phyloP scores from a whole-genome alignment of 306 rosid species.

The Lagenaria siceraria region DNA sequence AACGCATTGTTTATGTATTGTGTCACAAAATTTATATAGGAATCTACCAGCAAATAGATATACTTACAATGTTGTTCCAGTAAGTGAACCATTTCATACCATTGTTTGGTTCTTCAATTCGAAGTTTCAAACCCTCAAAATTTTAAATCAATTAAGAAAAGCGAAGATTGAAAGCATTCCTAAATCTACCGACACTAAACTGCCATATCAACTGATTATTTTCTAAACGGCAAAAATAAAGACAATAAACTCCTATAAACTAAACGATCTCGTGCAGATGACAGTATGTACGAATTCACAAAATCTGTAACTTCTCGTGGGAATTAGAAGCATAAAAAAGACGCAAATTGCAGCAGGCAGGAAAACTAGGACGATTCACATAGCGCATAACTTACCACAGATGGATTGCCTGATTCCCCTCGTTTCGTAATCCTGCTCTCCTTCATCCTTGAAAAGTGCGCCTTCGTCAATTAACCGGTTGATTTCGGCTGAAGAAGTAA shows the following conservation, averaged over 20 bases:
- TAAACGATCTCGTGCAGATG: neutral
- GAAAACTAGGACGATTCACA: neutral
- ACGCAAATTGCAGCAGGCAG: neutral
- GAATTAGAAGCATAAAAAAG: neutral
- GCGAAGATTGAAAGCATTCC: neutral
- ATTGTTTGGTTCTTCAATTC: neutral
- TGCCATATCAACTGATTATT: neutral
- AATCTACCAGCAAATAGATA: neutral
- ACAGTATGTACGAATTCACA: neutral
- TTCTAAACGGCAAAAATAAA: neutral
- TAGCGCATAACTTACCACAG: conserved; percentile 25
- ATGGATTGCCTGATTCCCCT: conserved; percentile 27
- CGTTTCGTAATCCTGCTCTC: conserved; percentile 5
- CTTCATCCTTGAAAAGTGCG: conserved; percentile 8
- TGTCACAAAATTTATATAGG: neutral
- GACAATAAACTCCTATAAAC: neutral
- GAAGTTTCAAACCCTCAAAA: neutral
- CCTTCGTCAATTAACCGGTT: neutral
- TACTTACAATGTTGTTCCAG: neutral
- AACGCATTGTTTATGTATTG: neutral
- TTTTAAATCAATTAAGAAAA: neutral
- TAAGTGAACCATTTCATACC: neutral
- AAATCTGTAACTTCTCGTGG: neutral
- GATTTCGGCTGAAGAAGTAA: neutral
- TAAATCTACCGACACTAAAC: neutral